phyloP scores from a whole-genome alignment of 768 basidiomycete genomes.

The Wakefieldia striispora region DNA sequence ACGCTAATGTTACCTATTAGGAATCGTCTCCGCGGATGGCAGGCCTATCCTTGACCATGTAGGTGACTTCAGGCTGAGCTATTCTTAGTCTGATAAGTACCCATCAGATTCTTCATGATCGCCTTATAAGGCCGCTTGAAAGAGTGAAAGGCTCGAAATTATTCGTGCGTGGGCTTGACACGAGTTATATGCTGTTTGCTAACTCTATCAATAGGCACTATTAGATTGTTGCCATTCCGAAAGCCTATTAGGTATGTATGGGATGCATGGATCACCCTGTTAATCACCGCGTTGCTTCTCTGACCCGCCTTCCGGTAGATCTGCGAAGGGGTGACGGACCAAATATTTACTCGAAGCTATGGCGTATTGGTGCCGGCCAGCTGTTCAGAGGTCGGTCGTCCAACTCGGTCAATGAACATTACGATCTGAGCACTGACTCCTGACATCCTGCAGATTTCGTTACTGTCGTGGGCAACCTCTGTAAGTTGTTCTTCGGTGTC shows the following conservation, averaged over 20 bases:
- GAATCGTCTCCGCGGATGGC: constrained; percentile 20
- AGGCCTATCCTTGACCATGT: constrained; percentile 24
- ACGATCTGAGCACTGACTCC: background rate
- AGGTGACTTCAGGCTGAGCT: background rate
- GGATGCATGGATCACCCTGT: background rate
- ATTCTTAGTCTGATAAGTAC: background rate
- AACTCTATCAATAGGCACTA: constrained; percentile 17
- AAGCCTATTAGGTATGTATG: constrained; percentile 20
- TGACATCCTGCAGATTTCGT: constrained; percentile 5
- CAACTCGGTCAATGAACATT: background rate
- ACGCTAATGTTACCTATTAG: constrained; percentile 6
- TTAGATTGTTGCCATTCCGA: constrained; percentile 35
- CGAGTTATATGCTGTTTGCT: background rate
- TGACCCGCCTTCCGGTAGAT: constrained; percentile 10
- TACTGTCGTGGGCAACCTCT: constrained; percentile 1
- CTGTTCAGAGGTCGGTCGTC: constrained; percentile 12
- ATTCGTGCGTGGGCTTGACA: constrained; percentile 12
- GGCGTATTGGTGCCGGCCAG: constrained; percentile 13
- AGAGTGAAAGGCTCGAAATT: constrained; percentile 17
- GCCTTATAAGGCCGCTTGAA: constrained; percentile 19
- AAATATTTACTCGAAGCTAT: constrained; percentile 15
- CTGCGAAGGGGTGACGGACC: constrained; percentile 14
- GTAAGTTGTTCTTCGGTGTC: constrained; percentile 1
- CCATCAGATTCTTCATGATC: constrained; percentile 19
- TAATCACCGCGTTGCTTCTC: background rate